Percentiles rank a stretch among this genome's conserved stretches.
Evolutionary conservation across 345 rosid species (phyloP).

Genomic region (Ceriops decandra): DNA sequence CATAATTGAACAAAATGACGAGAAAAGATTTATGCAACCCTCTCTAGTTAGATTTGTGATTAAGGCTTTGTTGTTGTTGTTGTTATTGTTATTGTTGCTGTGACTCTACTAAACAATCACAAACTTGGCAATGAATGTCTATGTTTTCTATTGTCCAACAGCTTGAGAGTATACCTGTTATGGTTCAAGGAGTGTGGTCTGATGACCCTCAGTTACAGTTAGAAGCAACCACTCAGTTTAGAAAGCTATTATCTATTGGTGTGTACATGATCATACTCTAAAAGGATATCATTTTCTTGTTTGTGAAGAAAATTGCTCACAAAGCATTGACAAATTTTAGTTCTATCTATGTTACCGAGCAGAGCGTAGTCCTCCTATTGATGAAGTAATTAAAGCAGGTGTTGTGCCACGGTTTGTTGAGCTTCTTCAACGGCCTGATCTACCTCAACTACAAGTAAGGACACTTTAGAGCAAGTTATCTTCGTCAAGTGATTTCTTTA

Average conservation of each 20-base stretch:
- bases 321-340: neutral
- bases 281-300: neutral
- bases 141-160: constrained; percentile 4
- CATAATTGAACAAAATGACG: too few species aligned
- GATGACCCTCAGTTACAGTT: constrained; percentile 22
- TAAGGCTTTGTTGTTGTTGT: too few species aligned
- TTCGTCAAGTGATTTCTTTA: neutral
- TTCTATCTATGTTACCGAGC: constrained; percentile 2
- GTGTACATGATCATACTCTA: neutral
- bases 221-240: constrained; percentile 29
- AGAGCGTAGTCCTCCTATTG: constrained; percentile 43
- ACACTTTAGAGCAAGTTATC: neutral
- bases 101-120: neutral
- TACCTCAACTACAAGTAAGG: constrained; percentile 32
- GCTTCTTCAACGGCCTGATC: constrained; percentile 31
- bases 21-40: too few species aligned
- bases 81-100: neutral
- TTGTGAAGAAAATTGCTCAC: neutral
- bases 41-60: too few species aligned
- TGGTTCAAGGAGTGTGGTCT: constrained; percentile 31
- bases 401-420: constrained; percentile 42
- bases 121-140: neutral
- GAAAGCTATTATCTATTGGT: constrained; percentile 32
- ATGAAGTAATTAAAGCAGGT: constrained; percentile 40
- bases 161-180: constrained; percentile 25